These are phyloP conservation scores for Mariannaea elegans DNA, from an alignment of 2,329 filamentous ascomycete genomes.

Conservation along the genomic window DNA sequence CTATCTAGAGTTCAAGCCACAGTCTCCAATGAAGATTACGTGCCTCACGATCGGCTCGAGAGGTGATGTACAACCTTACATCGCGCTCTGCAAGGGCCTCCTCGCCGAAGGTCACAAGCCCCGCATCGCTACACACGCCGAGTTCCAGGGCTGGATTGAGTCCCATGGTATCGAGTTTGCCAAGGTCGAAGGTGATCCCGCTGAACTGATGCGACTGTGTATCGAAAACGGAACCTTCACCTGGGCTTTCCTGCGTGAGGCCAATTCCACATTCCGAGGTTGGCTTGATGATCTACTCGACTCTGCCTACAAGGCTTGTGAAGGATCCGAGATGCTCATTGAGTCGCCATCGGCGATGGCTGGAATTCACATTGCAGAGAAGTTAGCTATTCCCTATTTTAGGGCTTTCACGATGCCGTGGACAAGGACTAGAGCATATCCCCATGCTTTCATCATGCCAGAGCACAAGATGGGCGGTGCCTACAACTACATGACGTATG, in stretches of 20 bases:
- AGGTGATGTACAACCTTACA: slow-evolving; percentile 97
- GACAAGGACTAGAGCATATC: slow-evolving; percentile 94
- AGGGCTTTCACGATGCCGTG: slow-evolving; percentile 98
- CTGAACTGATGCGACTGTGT: slow-evolving; percentile 93
- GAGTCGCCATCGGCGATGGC: slow-evolving; percentile 98
- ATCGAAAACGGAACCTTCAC: slow-evolving; percentile 99
- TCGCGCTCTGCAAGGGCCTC: slow-evolving; percentile 91
- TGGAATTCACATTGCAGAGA: slow-evolving; percentile 96
- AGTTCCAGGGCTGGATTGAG: slow-evolving; percentile 90
- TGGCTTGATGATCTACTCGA: slow-evolving; percentile 91
- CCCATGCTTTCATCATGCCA: slow-evolving; percentile 93
- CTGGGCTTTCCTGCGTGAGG: slow-evolving; percentile 86
- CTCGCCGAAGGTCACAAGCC: slow-evolving; percentile 86
- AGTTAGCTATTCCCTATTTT: slow-evolving; percentile 92
- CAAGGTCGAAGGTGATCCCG: slow-evolving; percentile 88
- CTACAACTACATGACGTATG: slow-evolving; percentile 95
- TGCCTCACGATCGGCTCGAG: slow-evolving; percentile 96
- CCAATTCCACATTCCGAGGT: slow-evolving; percentile 86
- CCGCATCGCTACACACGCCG: slow-evolving; percentile 88
- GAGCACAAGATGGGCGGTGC: slow-evolving; percentile 93
- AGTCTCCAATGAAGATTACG: slow-evolving; percentile 81
- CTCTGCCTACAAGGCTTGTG: slow-evolving; percentile 84
- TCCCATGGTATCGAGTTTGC: slow-evolving; percentile 95
- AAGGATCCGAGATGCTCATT: slow-evolving; percentile 88
- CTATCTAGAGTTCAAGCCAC: slow-evolving; percentile 89